Base-by-base conservation (phyloP, 2,329 filamentous ascomycete genomes). In the Coniella vitis region DNA sequence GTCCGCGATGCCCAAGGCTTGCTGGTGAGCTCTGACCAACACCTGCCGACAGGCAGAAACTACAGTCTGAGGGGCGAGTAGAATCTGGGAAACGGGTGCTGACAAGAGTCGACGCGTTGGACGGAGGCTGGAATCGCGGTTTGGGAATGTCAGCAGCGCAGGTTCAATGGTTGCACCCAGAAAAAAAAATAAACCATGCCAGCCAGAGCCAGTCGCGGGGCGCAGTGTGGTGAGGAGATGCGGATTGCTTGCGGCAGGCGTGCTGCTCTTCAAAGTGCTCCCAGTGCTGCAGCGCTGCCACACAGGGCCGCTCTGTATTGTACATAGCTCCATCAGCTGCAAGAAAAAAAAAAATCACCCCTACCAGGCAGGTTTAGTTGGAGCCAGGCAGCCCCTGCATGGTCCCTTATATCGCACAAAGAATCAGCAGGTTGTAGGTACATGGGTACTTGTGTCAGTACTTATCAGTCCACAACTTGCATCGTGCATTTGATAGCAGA, bases 131-230 rank as follows among this genome's bases (percentile, higher is more conserved):
- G 21, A 25, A 14, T 34, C 45, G 25, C 25, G 19, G 35, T 39
- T n/a, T 34, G 14, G 17, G 29, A 36, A 7, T 39, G 35, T 45
- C 45, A 35, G 13, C 40, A 31, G 7, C 21, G 40, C 32, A 20
- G 31, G 37, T 45, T 36, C 20, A 20, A 45, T 29, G 48, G 32
- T 49, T 48, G 37, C 34, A 43, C 31, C 16, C 37, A 42, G 36
- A 32, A 32, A 32, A 47, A 48, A 37, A 38, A 36, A 37, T 41
- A 42, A 34, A 48, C 17, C 31, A 41, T 19, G 22, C 22, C 38
- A 41, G 38, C n/a, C 12, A 16, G n/a, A n/a, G 38, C 34, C 38
- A 34, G 42, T 29, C 34, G 42, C 42, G 42, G 42, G 42, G 42
- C 40, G 16, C 17, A 14, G 9, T 16, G 12, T 42, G 40, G 32